Conservation (phyloP, 2,329 filamentous ascomycete genomes). For the Epichloe glyceriae region DNA sequence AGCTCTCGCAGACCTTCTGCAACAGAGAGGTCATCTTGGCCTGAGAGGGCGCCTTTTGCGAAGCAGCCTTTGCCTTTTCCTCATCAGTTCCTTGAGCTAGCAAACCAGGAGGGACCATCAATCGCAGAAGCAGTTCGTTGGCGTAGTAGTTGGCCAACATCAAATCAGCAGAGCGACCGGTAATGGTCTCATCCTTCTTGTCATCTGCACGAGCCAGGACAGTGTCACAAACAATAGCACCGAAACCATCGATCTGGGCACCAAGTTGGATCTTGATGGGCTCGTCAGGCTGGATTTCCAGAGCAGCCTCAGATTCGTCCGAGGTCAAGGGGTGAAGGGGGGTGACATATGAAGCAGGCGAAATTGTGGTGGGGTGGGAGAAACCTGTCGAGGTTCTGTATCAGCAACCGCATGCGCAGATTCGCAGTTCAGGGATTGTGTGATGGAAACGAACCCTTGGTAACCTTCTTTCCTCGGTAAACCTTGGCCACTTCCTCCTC, state of each 20-base stretch:
- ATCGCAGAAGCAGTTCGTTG: conserved; percentile 83
- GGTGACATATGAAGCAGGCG: conserved; percentile 85
- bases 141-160: conserved; percentile 86
- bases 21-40: conserved; percentile 74
- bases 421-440: neutral
- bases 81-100: conserved; percentile 75
- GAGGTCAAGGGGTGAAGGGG: conserved; percentile 87
- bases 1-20: conserved; percentile 83
- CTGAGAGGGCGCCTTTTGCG: conserved; percentile 74
- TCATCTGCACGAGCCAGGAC: conserved; percentile 57
- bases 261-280: conserved; percentile 97
- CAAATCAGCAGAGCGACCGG: conserved; percentile 72
- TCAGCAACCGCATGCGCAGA: conserved; percentile 1
- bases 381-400: conserved; percentile 44
- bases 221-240: conserved; percentile 90
- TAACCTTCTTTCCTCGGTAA: conserved; percentile 95
- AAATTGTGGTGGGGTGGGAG: conserved; percentile 88
- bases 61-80: conserved; percentile 83
- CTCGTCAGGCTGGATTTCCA: conserved; percentile 72
- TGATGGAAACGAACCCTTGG: conserved; percentile 53
- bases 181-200: conserved; percentile 49
- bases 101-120: conserved; percentile 85
- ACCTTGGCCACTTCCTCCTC: conserved; percentile 91
- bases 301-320: conserved; percentile 71
- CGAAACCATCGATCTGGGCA: conserved; percentile 95